Evolutionary conservation across 139 green algal species (phyloP), one percentile per base, ranked within the genome.

Genomic region (Haematococcus sp.): DNA sequence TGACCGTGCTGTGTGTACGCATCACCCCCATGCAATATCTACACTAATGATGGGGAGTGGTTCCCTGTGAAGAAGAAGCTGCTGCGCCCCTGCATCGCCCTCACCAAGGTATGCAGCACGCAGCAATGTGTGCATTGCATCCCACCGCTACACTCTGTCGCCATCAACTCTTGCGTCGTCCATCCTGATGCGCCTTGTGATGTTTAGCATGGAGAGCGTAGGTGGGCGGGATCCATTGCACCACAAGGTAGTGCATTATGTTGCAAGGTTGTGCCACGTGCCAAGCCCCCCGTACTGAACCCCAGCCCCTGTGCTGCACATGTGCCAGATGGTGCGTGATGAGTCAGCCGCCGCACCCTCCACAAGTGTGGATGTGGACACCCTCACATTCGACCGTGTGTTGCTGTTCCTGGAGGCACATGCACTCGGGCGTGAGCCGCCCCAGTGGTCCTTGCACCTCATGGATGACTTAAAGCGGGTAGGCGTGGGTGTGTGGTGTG

Each of bases 381-480:
- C 75, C 13, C 77, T 88, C 44, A 88, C 81, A 0, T 93, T 94
- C 75, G 89, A 94, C 84, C 74, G 87, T 20, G 83, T 91, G 67
- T 72, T 94, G 22, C 75, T 92, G 7, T 93, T 87, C 67, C 65
- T 94, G 58, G 86, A 93, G 78, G 82, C 85, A 0, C 43, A 74
- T 49, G 40, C 40, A 49, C 40, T 49, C 7, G 40, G 40, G 7
- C 40, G 40, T 7, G 23, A 78, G 28, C 63, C 74, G 7, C 85
- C 86, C 5, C 52, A 79, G 40, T 88, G 86, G 75, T 82, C 76
- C 1, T 35, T 90, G 17, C 79, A 88, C 70, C 65, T 84, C 4
- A 46, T 86, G 52, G 73, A 19, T 44, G 27, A 71, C 17, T 75
- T 86, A 60, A 54, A 76, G 16, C 60, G 20, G 65, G 40, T 60